Conservation (phyloP, 768 basidiomycete genomes). For the Termitomyces eurrhizus region DNA sequence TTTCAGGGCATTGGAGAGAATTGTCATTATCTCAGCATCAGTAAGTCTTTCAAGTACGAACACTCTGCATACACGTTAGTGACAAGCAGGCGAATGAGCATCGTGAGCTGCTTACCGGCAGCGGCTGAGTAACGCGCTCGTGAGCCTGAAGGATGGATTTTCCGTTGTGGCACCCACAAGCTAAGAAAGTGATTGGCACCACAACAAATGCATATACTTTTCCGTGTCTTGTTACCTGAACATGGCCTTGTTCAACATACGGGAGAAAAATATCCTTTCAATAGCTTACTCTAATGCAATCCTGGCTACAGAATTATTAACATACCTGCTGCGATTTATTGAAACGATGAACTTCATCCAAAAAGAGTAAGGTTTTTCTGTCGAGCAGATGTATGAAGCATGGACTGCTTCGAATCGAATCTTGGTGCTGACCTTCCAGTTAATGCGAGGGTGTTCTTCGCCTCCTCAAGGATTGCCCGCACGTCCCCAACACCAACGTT, state of each 20-base stretch:
- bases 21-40: conserved; percentile 52
- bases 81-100: not conserved
- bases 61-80: conserved; percentile 42
- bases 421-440: conserved; percentile 50
- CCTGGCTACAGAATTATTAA: not conserved
- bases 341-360: conserved; percentile 85
- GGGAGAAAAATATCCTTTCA: conserved; percentile 75
- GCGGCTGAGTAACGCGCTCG: conserved; percentile 66
- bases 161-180: conserved; percentile 86
- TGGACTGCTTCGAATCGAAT: not conserved
- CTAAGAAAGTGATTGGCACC: conserved; percentile 25
- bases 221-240: conserved; percentile 44
- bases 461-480: conserved; percentile 71
- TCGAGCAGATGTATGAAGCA: conserved; percentile 5
- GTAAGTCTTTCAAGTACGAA: conserved; percentile 68
- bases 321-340: conserved; percentile 65
- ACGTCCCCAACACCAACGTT: conserved; percentile 66
- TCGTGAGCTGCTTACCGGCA: conserved; percentile 53
- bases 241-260: conserved; percentile 72
- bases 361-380: conserved; percentile 73
- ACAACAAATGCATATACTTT: not conserved
- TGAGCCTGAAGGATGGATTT: conserved; percentile 84
- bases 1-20: conserved; percentile 53
- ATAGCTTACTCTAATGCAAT: not conserved
- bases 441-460: conserved; percentile 57